Base-by-base conservation (phyloP, 805 yeast genomes). In the Metschnikowia sp. region DNA sequence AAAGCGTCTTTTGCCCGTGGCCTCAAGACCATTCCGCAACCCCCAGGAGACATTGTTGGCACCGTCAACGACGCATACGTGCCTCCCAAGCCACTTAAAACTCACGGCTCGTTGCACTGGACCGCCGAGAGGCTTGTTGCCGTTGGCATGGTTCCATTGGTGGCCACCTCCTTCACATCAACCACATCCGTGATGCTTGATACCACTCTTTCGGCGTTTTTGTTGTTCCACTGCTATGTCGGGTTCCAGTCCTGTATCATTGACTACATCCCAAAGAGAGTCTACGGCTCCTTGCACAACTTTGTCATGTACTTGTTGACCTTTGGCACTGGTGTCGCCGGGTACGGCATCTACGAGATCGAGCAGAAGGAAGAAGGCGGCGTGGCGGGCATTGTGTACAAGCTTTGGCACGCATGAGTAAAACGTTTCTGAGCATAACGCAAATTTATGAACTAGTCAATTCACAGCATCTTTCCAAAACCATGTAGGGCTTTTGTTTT, bases 201-300 rank as follows among this genome's bases (percentile, higher is more conserved):
- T 65, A 70, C 86, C 3, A 54, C 80, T 2, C 65, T 86, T 59
- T 70, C 82, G 12, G 70, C 82, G 2, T 65, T 81, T 11, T 60
- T 85, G 40, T 66, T 86, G 53, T 74, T 77, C 60, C 94, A 87
- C 64, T 75, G 82, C 47, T 80, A 78, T 63, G 80, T 81, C 41
- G 95, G 94, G 3, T 82, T 86, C 73, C 83, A 81, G 60, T 75
- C 88, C 37, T 85, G 94, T 74, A 86, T 87, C 57, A 78, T 78
- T 47, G 94, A 87, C 66, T 85, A 86, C 68, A 83, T 87, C 45
- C 94, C 92, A 43, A 70, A 71, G 61, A 79, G 92, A 70, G 87
- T 82, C 32, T 87, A 78, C 59, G 90, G 91, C 12, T 54, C 73
- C 32, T 76, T 78, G 76, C 88, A 85, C 67, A 74, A 70, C 48